A percentile compares a stretch with the other conserved stretches of the same genome.
These are phyloP conservation scores for Cladophialophora carrionii DNA, from an alignment of 2,329 filamentous ascomycete species.

Conservation along the genomic window DNA sequence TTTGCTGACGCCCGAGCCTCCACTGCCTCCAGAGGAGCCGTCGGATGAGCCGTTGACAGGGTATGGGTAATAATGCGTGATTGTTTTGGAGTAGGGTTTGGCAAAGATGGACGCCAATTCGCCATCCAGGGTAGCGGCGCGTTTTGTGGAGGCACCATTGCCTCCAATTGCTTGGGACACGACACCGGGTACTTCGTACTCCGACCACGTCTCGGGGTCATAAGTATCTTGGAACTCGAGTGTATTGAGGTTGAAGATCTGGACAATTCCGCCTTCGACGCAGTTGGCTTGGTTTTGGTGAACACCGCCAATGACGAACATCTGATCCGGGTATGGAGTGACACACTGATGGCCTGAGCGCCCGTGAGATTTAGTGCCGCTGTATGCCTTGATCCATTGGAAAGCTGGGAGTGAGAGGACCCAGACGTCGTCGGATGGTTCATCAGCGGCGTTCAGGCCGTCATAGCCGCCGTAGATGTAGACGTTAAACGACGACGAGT, in stretches of 20 bases:
- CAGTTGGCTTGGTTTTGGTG: constrained; percentile 34
- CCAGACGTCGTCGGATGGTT: constrained; percentile 44
- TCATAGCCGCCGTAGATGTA: constrained; percentile 46
- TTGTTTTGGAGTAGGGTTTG: constrained; percentile 58
- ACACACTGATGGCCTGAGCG: constrained; percentile 44
- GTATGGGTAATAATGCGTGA: constrained; percentile 67
- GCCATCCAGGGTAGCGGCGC: constrained; percentile 42
- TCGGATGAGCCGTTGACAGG: constrained; percentile 37
- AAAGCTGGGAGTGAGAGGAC: constrained; percentile 45
- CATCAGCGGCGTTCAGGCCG: constrained; percentile 39
- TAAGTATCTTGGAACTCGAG: constrained; percentile 43
- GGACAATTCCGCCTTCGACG: constrained; percentile 45
- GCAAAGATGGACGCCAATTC: constrained; percentile 59
- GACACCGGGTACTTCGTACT: constrained; percentile 42
- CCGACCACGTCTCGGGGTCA: constrained; percentile 40
- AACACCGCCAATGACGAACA: constrained; percentile 47
- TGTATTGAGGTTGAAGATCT: constrained; percentile 51
- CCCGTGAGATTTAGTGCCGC: constrained; percentile 41
- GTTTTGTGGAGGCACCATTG: constrained; percentile 37
- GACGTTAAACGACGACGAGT: constrained; percentile 45
- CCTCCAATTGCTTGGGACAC: constrained; percentile 45
- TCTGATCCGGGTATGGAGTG: constrained; percentile 54
- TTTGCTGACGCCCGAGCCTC: constrained; percentile 35
- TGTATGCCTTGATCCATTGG: constrained; percentile 41
- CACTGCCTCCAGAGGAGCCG: constrained; percentile 9